Base-by-base conservation (phyloP, 768 basidiomycete genomes). In the Tylopilus subfusipes region DNA sequence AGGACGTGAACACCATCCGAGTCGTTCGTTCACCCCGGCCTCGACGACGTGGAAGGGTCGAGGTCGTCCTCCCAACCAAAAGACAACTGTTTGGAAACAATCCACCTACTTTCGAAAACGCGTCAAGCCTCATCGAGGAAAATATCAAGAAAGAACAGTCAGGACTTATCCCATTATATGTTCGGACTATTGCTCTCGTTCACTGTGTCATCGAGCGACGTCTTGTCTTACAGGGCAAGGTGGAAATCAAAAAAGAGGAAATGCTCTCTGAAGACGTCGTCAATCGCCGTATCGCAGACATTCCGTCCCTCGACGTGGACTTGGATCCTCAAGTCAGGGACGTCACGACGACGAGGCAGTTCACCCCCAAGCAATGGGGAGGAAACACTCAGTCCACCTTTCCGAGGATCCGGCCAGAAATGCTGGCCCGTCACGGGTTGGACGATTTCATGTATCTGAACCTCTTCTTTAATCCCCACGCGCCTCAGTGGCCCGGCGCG, bases 191-290 rank as follows among this genome's bases (percentile, higher is more conserved):
- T 10, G 24, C 18, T 24, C 11, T 34, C 24, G 12, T 9, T 30
- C 43, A 5, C 18, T 10, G 44, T 25, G 4, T 16, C 9, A 10
- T 14, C 5, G 8, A 2, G 11, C 54, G 24, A 29, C 0, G 0
- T 11, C 12, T 24, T 4, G 12, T 42, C 11, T 52, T 39, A 4
- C 48, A 61, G 54, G 34, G 42, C 2, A 56, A 58, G 24, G 39
- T 57, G 4, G 53, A 63, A 29, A 42, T 65, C 39, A 63, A 60
- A 12, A 55, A 56, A 11, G 58, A 63, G 14, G 58, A 65, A 33
- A 33, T 63, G n/a, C 59, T 66, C 24, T 63, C 56, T 2, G 61
- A 63, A 19, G 58, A 60, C 18, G 64, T 65, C 36, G 56, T 61
- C 44, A 42, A 54, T n/a, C 46, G 45, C 7, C 47, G 59, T 3